Evolutionary conservation across 768 basidiomycete genomes (phyloP).

Genomic region (Cantharellus anzutake): DNA sequence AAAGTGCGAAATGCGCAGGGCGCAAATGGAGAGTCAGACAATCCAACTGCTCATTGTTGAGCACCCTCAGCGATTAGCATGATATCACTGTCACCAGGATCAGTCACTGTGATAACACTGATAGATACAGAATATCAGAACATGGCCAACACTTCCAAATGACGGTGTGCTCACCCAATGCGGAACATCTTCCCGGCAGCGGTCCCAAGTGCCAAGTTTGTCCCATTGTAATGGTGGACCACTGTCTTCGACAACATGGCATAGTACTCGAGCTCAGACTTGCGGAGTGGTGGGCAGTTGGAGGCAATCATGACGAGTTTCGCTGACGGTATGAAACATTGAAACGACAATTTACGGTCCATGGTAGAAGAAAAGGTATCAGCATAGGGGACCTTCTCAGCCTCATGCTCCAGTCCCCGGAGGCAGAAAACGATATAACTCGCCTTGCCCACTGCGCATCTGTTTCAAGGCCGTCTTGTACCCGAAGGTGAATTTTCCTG

Average conservation of each 20-base stretch:
- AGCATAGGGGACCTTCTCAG: slow-evolving; percentile 87
- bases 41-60: slow-evolving; percentile 28
- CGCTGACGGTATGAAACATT: slow-evolving; percentile 31
- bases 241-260: slow-evolving; percentile 99
- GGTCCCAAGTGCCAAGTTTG: slow-evolving; percentile 95
- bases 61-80: slow-evolving; percentile 67
- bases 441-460: slow-evolving; percentile 96
- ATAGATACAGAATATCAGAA: slow-evolving; percentile 1
- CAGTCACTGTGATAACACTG: slow-evolving; percentile 93
- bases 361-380: slow-evolving; percentile 13
- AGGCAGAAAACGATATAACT: slow-evolving; percentile 21
- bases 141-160: not conserved
- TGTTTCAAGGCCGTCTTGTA: slow-evolving; percentile 98
- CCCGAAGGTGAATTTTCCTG: slow-evolving; percentile 90
- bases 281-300: slow-evolving; percentile 97
- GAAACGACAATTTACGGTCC: not conserved
- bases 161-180: slow-evolving; percentile 47
- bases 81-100: slow-evolving; percentile 93
- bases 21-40: not conserved
- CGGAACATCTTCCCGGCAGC: slow-evolving; percentile 99
- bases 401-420: slow-evolving; percentile 89
- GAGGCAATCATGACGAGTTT: slow-evolving; percentile 97
- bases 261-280: slow-evolving; percentile 99
- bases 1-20: too few relatives aligned
- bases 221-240: slow-evolving; percentile 95